Base-by-base conservation (phyloP, 192 early-diverging fungal genomes). In the Gamsiella multidivaricata region DNA sequence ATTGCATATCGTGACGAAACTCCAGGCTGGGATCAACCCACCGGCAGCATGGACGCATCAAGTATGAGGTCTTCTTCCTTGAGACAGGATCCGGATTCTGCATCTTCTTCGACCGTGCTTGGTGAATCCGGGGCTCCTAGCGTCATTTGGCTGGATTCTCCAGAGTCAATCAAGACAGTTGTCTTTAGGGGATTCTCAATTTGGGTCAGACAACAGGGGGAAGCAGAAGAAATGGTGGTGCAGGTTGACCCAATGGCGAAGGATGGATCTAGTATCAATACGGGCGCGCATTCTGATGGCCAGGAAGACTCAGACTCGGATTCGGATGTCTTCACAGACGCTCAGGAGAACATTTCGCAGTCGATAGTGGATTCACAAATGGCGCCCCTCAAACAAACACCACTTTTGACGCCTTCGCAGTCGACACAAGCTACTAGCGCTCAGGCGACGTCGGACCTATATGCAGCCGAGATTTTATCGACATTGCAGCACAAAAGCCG, bases 1-100 rank as follows among this genome's bases (percentile, higher is more conserved):
- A 83, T 91, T 53, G 79, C 82, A 3, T 89, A 85, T 66, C 69
- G 65, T 22, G 89, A 91, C 61, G 88, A 89, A 41, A 88, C 88
- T 11, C 87, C 85, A 11, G 86, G 82, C 20, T 82, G 86, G 33
- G 74, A 65, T 28, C 82, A 84, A 28, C 58, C 80, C 18, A 29
- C 69, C 23, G 49, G 61, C 0, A 49, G 56, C 5, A 67, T 70
- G 36, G 57, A 49, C 42, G 46, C 78, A 12, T 61, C 76, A 23
- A 61, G 49, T 31, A n/a, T 59, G 25, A 34, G 66, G 4, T 53
- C 54, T 4, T 47, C 59, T 6, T 71, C 68, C 1, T 65, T 51
- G 18, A 29, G 41, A 12, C 57, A 49, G 2, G 54, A 54, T 1
- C 37, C 63, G 1, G 74, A 76, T 0, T 76, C 65, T 2, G 46